Evolutionary conservation across 1,139 yeast genomes (phyloP), one percentile per base, ranked within the genome.

Genomic region (Magnusiomyces ingens): DNA sequence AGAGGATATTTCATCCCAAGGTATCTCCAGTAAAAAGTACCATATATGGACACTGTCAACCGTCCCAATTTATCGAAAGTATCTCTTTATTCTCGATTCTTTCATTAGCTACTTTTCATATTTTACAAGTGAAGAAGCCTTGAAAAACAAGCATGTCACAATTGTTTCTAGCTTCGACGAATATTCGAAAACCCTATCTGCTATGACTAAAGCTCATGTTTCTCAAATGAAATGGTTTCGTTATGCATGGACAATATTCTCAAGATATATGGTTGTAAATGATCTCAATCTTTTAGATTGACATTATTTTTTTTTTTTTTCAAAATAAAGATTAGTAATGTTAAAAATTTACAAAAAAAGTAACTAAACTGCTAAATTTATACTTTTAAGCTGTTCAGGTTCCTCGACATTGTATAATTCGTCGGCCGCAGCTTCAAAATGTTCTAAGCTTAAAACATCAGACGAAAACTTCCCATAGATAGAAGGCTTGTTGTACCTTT

Each of bases 191-290:
- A 76, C 84, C 40, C 74, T 82, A 55, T 78, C 85, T 0, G 87
- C 96, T 3, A 90, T 93, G 97, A 73, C 83, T 2, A 76, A 77
- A 60, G 96, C 88, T 2, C 98, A 93, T 69, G 75, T 75, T 59
- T 83, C 95, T 2, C 99, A 93, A 68, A 86, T 93, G 89, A 91
- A 84, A 13, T 93, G 98, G 98, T 93, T 85, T 69, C 76, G 99
- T 60, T 88, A 86, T 73, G 85, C 90, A 1, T 93, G 98, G 97
- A 75, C 93, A 63, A 58, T 79, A 6, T 71, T 84, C 45, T 85
- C 96, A 58, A 76, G 94, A 58, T 86, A 85, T 70, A 78, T 85
- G 78, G 72, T 74, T 56, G 73, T 75, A 41, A 93, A 91, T 68
- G 91, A 87, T 63, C 75, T 90, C 57, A 71, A 68, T 43, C 58